These are phyloP conservation scores for Diaporthe vexans DNA, from an alignment of 2,329 filamentous ascomycete genomes.

Conservation along the genomic window DNA sequence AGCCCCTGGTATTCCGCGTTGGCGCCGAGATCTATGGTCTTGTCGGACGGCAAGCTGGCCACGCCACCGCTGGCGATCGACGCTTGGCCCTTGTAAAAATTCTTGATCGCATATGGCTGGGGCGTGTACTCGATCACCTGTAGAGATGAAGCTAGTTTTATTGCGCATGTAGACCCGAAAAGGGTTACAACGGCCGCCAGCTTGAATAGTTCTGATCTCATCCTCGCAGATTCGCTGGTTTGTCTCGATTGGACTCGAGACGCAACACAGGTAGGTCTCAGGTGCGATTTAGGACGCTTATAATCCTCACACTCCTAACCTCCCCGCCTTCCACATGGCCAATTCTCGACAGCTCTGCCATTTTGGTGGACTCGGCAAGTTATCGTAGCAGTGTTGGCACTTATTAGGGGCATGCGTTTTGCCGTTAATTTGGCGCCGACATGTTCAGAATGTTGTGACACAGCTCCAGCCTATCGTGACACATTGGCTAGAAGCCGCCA, in stretches of 20 bases:
- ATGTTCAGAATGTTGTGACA: background rate
- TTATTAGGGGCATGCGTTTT: background rate
- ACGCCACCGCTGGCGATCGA: conserved; percentile 17
- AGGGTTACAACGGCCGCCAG: background rate
- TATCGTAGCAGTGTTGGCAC: background rate
- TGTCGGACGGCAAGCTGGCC: conserved; percentile 5
- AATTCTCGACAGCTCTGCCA: background rate
- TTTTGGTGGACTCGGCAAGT: too few relatives aligned
- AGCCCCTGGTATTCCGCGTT: conserved; percentile 1
- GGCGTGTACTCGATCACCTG: conserved; percentile 6
- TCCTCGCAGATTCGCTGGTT: background rate
- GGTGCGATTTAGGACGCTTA: background rate
- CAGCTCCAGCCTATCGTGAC: background rate
- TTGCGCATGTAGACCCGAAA: background rate
- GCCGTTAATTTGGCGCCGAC: background rate
- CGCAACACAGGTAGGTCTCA: background rate
- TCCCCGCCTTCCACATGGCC: background rate
- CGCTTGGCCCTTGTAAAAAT: conserved; percentile 13
- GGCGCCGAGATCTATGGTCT: conserved; percentile 10
- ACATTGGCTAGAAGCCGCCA: background rate
- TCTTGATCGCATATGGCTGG: conserved; percentile 12
- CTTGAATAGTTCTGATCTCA: background rate
- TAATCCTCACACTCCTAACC: background rate
- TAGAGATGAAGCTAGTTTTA: conserved; percentile 1
- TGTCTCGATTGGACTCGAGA: background rate